Conservation (phyloP, 495 filamentous ascomycete genomes). For the Aspergillus homomorphus region DNA sequence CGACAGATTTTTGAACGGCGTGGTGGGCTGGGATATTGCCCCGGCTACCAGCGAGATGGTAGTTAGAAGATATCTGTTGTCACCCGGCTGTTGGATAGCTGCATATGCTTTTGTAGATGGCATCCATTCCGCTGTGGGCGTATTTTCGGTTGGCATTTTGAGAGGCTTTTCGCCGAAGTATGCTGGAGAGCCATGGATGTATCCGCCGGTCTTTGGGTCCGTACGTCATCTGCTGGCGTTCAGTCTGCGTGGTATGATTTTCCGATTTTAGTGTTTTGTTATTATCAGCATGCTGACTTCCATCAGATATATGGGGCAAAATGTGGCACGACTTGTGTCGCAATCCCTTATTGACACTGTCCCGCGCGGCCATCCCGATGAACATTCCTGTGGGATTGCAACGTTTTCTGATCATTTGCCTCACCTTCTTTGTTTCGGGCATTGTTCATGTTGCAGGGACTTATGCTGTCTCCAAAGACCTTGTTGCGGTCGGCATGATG, state of each 20-base stretch:
- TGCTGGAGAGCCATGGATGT: conserved; percentile 22
- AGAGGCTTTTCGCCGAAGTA: conserved; percentile 3
- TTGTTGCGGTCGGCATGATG: conserved; percentile 15
- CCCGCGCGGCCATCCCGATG: conserved; percentile 3
- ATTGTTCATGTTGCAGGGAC: conserved; percentile 14
- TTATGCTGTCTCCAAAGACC: conserved; percentile 15
- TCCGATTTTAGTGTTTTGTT: not conserved
- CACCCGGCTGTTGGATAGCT: conserved; percentile 17
- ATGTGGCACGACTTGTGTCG: conserved; percentile 25
- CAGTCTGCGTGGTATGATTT: conserved; percentile 12
- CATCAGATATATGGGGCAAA: conserved; percentile 23
- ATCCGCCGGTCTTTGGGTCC: conserved; percentile 19
- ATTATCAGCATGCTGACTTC: not conserved
- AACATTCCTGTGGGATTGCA: not conserved
- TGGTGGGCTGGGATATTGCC: not conserved
- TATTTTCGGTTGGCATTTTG: conserved; percentile 11
- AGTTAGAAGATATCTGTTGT: conserved; percentile 9
- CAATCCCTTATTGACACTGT: conserved; percentile 12
- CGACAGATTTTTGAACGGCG: not conserved
- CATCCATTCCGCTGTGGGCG: conserved; percentile 9
- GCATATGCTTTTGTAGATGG: conserved; percentile 21
- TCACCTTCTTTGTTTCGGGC: conserved; percentile 18
- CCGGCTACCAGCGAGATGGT: conserved; percentile 9
- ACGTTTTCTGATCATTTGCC: conserved; percentile 6
- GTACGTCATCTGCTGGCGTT: conserved; percentile 12